Base-by-base conservation (phyloP, 2,329 filamentous ascomycete genomes). In the Cercospora zeae-maydis region DNA sequence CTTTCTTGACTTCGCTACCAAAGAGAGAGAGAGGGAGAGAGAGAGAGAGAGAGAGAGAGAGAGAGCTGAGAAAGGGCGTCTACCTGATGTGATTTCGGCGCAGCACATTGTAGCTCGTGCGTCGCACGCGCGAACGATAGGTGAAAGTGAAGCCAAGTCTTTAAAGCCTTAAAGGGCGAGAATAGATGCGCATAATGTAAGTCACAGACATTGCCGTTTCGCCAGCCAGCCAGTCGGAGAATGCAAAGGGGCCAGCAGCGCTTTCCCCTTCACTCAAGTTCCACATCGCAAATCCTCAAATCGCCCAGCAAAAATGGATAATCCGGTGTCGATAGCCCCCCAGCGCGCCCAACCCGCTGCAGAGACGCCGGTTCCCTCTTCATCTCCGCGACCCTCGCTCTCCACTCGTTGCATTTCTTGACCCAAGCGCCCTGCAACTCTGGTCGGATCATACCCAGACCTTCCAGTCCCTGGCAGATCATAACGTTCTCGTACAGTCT, bases 381-480 rank as follows among this genome's bases (percentile, higher is more conserved):
- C 21, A 72, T 47, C 39, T 16, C 54, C 16, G 63, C 64, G 34
- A 71, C 59, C 56, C 62, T 55, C 27, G 62, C 56, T 31, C 63
- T 66, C 63, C 67, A 69, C 27, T 64, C 59, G 24, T 61, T 63
- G n/a, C 69, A 55, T 55, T 61, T 65, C 7, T 64, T 64, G 9
- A 72, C 16, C 60, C 71, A 71, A 14, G 13, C 21, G 6, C 33
- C 56, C 33, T 57, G 53, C 7, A 36, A n/a, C 11, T 27, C 47
- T 2, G 63, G 61, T 16, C 61, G 13, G 10, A 75, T 69, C 66
- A 76, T 69, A 24, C 69, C 70, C 57, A 74, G 63, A 4, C 73
- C 73, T 24, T 72, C 69, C 6, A 76, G 60, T 1, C 74, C 74
- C 56, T 74, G 73, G 37, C 62, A 69, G 24, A 71, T 37, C 58